A percentile compares a stretch with the other conserved stretches of the same genome.
These are phyloP conservation scores for Meredithiella fracta DNA, from an alignment of 2,329 filamentous ascomycete species.

Conservation along the genomic window DNA sequence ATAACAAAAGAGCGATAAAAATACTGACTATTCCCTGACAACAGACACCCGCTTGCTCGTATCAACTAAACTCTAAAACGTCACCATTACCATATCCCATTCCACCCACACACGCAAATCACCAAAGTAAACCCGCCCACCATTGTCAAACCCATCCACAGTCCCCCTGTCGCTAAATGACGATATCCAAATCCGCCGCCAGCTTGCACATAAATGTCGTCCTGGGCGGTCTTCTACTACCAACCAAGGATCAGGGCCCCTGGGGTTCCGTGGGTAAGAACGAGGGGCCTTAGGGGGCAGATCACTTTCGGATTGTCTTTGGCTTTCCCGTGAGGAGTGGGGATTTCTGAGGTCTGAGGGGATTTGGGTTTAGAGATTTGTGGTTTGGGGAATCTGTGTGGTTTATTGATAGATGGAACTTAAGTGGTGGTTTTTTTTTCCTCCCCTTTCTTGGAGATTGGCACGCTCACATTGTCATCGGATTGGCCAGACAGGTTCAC, in stretches of 20 bases:
- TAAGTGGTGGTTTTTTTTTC: too few relatives aligned
- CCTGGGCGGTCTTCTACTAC: background rate
- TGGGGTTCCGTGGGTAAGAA: background rate
- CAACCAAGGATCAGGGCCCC: background rate
- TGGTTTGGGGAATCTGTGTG: too few relatives aligned
- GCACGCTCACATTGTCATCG: too few relatives aligned
- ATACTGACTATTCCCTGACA: too few relatives aligned
- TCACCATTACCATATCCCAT: background rate
- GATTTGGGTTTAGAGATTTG: too few relatives aligned
- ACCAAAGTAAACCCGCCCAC: background rate
- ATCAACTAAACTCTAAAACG: too few relatives aligned
- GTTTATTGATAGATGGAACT: too few relatives aligned
- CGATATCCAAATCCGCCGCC: background rate
- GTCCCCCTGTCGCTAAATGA: background rate
- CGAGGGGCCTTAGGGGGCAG: conserved; percentile 1
- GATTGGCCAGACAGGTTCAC: too few relatives aligned
- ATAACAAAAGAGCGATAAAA: too few relatives aligned
- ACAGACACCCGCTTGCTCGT: too few relatives aligned
- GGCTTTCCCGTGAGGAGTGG: background rate
- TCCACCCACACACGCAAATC: background rate
- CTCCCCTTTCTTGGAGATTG: too few relatives aligned
- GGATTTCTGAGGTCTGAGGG: too few relatives aligned
- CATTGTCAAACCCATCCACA: background rate
- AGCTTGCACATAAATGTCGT: background rate
- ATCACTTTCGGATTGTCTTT: conserved; percentile 2